Evolutionary conservation across 768 basidiomycete genomes (phyloP), one percentile per base, ranked within the genome.

Genomic region (Tulasnella sp.): DNA sequence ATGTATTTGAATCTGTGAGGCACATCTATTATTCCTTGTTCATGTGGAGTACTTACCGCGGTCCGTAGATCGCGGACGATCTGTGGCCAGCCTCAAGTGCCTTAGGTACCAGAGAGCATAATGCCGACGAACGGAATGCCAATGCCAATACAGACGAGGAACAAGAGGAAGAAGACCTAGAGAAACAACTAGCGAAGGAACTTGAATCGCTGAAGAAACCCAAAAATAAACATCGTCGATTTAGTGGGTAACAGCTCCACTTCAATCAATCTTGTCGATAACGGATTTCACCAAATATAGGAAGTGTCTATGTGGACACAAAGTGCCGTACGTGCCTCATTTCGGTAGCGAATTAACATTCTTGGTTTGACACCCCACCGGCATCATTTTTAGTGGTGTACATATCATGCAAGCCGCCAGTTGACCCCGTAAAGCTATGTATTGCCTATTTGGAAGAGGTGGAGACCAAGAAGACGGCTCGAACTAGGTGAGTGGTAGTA

Each of bases 301-400:
- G 66, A 4, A 89, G 78, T 60, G 85, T 81, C 56, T 76, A 77
- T 59, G 87, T 84, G 3, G 80, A 83, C 59, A 88, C 85, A 0
- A 74, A 78, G 37, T 90, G 86, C 51, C 77, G 86, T 88, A 62
- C 32, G 72, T 56, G 16, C 16, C 34, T n/a, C 28, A 4, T 31
- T 7, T 35, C 16, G 28, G 25, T 41, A 20, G 12, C 37, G 28
- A 3, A 13, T 19, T n/a, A 32, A 8, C 15, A 33, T 22, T 6
- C 24, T 5, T 29, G 7, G 48, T 37, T 4, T 8, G 9, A 37
- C 37, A 13, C 10, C 22, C 25, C 22, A n/a, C n/a, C n/a, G n/a
- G n/a, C n/a, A n/a, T n/a, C n/a, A n/a, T n/a, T n/a, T 48, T 50
- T 40, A 89, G 86, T 87, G 12, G 66, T 85, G 24, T 87, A 86